phyloP scores from a whole-genome alignment of 306 rosid genomes.

The Rosa chinensis region DNA sequence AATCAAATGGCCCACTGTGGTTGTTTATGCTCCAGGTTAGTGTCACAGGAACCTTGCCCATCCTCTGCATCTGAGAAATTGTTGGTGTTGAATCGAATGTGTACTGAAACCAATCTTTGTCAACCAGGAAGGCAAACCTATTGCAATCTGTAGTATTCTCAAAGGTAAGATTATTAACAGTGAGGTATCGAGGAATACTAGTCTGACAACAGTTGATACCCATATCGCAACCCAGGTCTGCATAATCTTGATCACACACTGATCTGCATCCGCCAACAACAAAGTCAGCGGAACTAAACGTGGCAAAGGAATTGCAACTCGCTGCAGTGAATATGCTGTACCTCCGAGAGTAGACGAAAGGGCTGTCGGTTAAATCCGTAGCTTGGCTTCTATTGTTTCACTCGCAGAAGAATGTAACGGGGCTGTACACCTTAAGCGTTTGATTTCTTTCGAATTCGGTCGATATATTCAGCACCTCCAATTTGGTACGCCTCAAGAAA shows the following conservation, averaged over 20 bases:
- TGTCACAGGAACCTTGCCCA: not conserved
- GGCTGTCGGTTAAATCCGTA: conserved; percentile 5
- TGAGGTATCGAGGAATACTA: not conserved
- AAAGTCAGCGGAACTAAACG: not conserved
- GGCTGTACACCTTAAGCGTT: not conserved
- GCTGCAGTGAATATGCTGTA: conserved; percentile 1
- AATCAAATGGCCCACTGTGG: not conserved
- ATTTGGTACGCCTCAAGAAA: not conserved
- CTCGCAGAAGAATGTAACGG: not conserved
- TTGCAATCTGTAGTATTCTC: not conserved
- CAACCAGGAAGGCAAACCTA: conserved; percentile 15
- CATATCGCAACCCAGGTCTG: not conserved
- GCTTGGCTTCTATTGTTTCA: no score
- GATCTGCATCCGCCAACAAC: conserved; percentile 24
- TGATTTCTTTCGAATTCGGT: no score
- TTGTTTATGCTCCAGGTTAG: not conserved
- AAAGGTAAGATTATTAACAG: not conserved
- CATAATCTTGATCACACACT: not conserved
- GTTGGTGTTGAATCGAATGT: not conserved
- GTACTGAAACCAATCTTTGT: not conserved
- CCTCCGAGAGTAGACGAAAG: conserved; percentile 23
- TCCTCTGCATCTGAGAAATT: not conserved
- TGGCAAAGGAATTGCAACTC: conserved; percentile 14
- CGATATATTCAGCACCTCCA: conserved; percentile 7
- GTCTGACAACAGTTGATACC: not conserved